Evolutionary conservation across 805 yeast species (phyloP), one percentile per base, ranked within the genome.

Genomic region (Grigorovia yakushimaensis): DNA sequence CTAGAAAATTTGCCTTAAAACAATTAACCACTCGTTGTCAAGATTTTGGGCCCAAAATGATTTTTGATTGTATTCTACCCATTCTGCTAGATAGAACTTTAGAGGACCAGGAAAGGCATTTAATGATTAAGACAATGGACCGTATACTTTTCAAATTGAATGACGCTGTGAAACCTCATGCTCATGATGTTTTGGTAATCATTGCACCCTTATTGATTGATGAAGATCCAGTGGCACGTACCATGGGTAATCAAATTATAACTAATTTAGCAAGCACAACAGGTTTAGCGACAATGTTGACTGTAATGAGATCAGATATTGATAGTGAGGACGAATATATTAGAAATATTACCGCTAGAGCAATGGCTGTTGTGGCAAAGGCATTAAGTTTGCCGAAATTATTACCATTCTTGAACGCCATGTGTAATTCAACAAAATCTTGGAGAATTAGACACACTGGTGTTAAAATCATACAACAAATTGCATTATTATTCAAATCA

Each of bases 401-500:
- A 42, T 58, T 93, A 11, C 96, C 97, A 0, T 91, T 91, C 60
- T 61, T 91, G 36, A 77, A 74, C 51, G 94, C 96, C 0, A 89
- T 85, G 4, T 79, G 91, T 50, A 73, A 74, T 50, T 81, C 94
- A 2, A 80, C 78, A 55, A 82, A 83, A 58, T 77, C 82, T 46
- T 82, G 93, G 91, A 76, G 76, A 52, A 87, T 94, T 0, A 76
- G 94, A 40, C 91, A 84, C 53, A 85, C 95, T 0, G 96, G 96
- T 50, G 73, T 79, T 21, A 79, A 80, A 57, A 77, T 80, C 8
- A 72, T 91, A 9, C 95, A 85, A 58, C 93, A 86, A 53, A 72
- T 87, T 40, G 83, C 94, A 5, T 62, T 77, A 1, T 58, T 81
- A 13, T 61, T 80, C 55, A 95, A 95, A 0, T 74, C 81, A 22